Evolutionary conservation across 2,329 filamentous ascomycete species (phyloP).

Genomic region (Grosmannia serpens): DNA sequence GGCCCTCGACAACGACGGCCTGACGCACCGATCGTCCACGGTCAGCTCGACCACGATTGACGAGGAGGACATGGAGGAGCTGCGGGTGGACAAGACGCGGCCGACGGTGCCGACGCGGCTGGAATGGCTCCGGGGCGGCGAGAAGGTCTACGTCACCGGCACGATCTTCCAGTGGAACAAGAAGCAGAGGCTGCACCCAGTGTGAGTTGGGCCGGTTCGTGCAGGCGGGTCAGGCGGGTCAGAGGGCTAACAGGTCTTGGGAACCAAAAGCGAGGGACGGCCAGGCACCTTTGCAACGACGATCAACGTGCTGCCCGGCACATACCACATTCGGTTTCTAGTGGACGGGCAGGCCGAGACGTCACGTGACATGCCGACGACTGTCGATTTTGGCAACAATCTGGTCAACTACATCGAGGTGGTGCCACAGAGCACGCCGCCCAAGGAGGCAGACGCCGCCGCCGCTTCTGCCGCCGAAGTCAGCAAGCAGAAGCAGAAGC

Average conservation of each 20-base stretch:
- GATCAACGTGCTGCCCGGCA: slow-evolving; percentile 79
- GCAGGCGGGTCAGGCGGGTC: background rate
- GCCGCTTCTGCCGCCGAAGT: slow-evolving; percentile 14
- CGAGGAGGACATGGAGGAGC: slow-evolving; percentile 57
- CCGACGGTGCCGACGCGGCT: slow-evolving; percentile 74
- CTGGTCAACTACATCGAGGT: slow-evolving; percentile 98
- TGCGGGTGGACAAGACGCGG: slow-evolving; percentile 61
- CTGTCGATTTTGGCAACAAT: slow-evolving; percentile 95
- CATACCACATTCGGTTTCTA: slow-evolving; percentile 92
- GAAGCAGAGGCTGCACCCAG: slow-evolving; percentile 76
- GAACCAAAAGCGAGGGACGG: slow-evolving; percentile 32
- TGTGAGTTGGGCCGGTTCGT: slow-evolving; percentile 47
- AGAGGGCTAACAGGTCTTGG: background rate
- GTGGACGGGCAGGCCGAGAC: slow-evolving; percentile 91
- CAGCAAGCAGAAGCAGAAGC: slow-evolving; percentile 7
- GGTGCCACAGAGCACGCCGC: slow-evolving; percentile 56
- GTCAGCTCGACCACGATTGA: slow-evolving; percentile 47
- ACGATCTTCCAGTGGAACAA: slow-evolving; percentile 97
- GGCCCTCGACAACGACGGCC: slow-evolving; percentile 32
- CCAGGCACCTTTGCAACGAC: slow-evolving; percentile 61
- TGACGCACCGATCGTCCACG: slow-evolving; percentile 44
- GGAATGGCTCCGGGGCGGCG: slow-evolving; percentile 73
- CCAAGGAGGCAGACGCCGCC: slow-evolving; percentile 14
- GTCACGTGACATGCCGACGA: slow-evolving; percentile 76
- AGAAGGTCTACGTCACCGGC: slow-evolving; percentile 91